Evolutionary conservation across 805 yeast genomes (phyloP), one percentile per base, ranked within the genome.

Genomic region (Priceomyces carsonii): DNA sequence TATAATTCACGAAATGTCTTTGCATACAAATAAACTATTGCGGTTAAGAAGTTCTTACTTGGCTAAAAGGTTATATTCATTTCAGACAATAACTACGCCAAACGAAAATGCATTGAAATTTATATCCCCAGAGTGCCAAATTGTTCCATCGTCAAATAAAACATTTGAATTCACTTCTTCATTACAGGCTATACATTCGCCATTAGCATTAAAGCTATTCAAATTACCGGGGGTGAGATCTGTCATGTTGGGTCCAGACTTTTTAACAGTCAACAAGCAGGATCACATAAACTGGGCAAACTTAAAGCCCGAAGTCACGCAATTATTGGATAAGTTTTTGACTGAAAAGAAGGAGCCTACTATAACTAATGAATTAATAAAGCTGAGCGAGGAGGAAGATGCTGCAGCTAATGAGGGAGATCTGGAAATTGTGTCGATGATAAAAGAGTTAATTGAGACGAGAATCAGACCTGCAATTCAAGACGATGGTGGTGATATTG

Each of bases 401-500:
- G 66, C 71, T 3, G 68, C 67, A 26, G 77, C 73, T 4, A 58
- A 57, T 8, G 95, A 83, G 31, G 60, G 63, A 24, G 73, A 67
- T 42, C 48, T 57, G 19, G 98, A 91, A 61, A 77, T 88, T 2
- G 84, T 88, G 28, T 80, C 85, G 19, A 84, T 90, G 84, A 88
- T 93, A 52, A 85, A 88, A 50, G 98, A 93, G 55, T 72, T 93
- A 38, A 82, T 95, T 38, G 95, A 85, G 42, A 93, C 99, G 2
- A 80, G 97, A 56, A 90, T 93, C 33, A 81, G 96, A 54, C 99
- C 88, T 1, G 86, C 87, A 0, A 71, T 81, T 42, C 85, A 80
- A 53, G 88, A 81, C 41, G 88, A 81, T 50, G 88, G 88, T 29
- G 88, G 99, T 21, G 98, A 93, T 55, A 82, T 93, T 43, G 90